phyloP scores from a whole-genome alignment of 1,284 basidiomycete genomes.

The Cerioporus squamosus region DNA sequence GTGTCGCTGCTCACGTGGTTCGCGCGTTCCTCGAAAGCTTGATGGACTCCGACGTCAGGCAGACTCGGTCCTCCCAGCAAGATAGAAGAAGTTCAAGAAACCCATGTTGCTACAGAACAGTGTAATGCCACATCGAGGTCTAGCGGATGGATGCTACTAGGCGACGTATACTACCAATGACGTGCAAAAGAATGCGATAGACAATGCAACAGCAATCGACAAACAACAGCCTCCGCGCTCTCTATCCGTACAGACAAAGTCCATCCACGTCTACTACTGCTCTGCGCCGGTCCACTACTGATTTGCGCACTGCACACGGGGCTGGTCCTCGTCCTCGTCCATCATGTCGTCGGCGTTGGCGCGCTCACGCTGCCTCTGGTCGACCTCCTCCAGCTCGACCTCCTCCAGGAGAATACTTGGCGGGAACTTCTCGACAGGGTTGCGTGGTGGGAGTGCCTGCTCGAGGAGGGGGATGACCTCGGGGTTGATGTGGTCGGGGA shows the following conservation, averaged over 20 bases:
- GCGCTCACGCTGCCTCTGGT: constrained; percentile 72
- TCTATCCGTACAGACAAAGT: constrained; percentile 12
- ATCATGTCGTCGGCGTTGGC: constrained; percentile 67
- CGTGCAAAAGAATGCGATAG: constrained; percentile 27
- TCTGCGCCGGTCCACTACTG: constrained; percentile 55
- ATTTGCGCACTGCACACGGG: constrained; percentile 84
- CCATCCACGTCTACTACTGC: neutral
- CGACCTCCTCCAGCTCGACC: constrained; percentile 83
- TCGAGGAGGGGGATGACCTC: constrained; percentile 80
- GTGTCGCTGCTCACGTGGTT: constrained; percentile 18
- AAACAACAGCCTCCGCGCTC: constrained; percentile 6
- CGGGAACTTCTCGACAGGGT: constrained; percentile 68
- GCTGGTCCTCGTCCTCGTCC: constrained; percentile 86
- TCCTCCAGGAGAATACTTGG: constrained; percentile 83
- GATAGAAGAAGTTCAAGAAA: neutral
- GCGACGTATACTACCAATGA: constrained; percentile 30
- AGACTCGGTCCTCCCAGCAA: neutral
- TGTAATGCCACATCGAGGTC: constrained; percentile 27
- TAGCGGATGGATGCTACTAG: constrained; percentile 32
- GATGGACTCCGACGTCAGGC: too few relatives aligned
- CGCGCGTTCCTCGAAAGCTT: constrained; percentile 7
- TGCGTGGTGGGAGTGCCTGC: constrained; percentile 84
- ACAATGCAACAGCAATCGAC: constrained; percentile 30
- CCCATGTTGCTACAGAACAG: constrained; percentile 22
- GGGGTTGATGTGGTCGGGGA: constrained; percentile 85